Percentiles rank a stretch among this genome's conserved stretches.
Conservation (phyloP, 2,329 filamentous ascomycete genomes). For the Verticillium tricorpus region DNA sequence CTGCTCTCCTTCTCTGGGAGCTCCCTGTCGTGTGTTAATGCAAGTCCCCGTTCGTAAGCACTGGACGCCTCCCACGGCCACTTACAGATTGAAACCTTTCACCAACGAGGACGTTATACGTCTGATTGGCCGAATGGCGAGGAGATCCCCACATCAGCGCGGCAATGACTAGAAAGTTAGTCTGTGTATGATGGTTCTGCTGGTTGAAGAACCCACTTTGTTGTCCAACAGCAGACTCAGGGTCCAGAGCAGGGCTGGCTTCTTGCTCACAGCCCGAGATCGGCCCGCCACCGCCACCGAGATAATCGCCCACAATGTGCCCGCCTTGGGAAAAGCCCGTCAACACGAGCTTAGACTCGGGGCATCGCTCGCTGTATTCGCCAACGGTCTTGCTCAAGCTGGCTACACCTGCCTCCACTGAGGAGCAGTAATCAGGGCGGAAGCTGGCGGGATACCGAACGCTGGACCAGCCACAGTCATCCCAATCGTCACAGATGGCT, state of each 20-base stretch:
- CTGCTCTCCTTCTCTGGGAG: constrained; percentile 6
- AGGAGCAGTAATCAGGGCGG: constrained; percentile 26
- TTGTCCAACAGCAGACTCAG: too few species aligned
- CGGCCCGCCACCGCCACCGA: constrained; percentile 27
- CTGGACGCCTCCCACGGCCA: background rate
- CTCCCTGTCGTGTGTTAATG: background rate
- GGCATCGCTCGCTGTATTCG: constrained; percentile 33
- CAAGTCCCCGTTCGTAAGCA: too few species aligned
- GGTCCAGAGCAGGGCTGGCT: constrained; percentile 17
- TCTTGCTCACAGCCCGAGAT: constrained; percentile 25
- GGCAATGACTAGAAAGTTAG: constrained; percentile 21
- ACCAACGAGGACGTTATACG: constrained; percentile 26
- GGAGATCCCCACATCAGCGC: constrained; percentile 28
- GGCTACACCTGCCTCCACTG: constrained; percentile 28
- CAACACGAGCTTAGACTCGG: constrained; percentile 33
- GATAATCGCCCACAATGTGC: constrained; percentile 31
- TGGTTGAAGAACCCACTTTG: constrained; percentile 15
- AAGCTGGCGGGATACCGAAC: constrained; percentile 25
- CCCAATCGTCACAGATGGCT: constrained; percentile 21
- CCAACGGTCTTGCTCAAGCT: constrained; percentile 32
- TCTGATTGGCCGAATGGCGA: constrained; percentile 27
- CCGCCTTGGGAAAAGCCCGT: constrained; percentile 37
- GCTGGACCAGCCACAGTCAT: constrained; percentile 26
- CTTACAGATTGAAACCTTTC: constrained; percentile 7
- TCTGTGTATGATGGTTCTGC: background rate